These are phyloP conservation scores for Xylariaceae sp. DNA, from an alignment of 2,329 filamentous ascomycete species.

Conservation along the genomic window DNA sequence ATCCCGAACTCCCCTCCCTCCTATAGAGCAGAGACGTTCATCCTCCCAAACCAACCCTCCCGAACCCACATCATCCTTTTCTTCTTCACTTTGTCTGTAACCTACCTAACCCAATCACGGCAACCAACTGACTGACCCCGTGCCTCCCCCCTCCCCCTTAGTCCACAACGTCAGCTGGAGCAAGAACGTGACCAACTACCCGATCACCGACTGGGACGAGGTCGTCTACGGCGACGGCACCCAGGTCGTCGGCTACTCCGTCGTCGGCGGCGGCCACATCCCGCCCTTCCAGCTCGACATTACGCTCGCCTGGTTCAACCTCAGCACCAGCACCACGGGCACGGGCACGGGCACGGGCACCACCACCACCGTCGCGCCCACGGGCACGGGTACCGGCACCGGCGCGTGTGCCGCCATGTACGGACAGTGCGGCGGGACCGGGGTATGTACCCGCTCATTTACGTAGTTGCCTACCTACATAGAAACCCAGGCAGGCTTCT, in stretches of 20 bases:
- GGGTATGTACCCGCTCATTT: no score
- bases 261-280: constrained; percentile 1
- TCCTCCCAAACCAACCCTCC: no score
- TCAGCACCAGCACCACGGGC: neutral
- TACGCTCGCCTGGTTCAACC: neutral
- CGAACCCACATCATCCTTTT: no score
- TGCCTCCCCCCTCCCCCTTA: no score
- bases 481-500: no score
- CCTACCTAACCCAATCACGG: no score
- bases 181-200: constrained; percentile 2
- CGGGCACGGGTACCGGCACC: neutral
- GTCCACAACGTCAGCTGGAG: neutral
- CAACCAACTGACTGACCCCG: no score
- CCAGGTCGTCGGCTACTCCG: constrained; percentile 1
- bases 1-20: no score
- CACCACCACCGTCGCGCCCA: neutral
- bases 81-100: no score
- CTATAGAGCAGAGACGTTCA: no score
- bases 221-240: constrained; percentile 2
- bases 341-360: neutral
- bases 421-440: neutral
- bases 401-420: neutral
- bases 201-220: constrained; percentile 1
- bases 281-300: constrained; percentile 2
- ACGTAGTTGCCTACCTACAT: no score